A percentile compares a stretch with the other conserved stretches of the same genome.
These are phyloP conservation scores for Gentiana straminea DNA, from an alignment of 257 asterid genomes.

Conservation along the genomic window DNA sequence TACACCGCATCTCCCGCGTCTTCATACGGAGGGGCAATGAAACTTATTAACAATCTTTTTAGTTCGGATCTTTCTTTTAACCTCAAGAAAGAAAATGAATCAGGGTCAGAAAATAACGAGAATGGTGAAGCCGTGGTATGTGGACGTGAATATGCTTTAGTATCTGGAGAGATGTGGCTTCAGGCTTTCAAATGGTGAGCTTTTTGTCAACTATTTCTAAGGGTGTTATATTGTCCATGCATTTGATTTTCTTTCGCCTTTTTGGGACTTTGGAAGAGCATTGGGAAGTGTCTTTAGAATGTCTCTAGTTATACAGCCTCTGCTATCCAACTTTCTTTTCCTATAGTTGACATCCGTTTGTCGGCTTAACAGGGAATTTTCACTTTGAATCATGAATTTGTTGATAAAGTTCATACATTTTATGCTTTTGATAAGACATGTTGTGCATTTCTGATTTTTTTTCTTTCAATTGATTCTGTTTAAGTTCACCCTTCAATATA, in stretches of 20 bases:
- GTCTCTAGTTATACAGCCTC: too few species aligned
- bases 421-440: too few species aligned
- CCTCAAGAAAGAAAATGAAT: constrained; percentile 63
- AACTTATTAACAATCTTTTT: constrained; percentile 68
- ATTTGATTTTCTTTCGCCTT: background rate
- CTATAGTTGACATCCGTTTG: too few species aligned
- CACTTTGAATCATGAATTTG: too few species aligned
- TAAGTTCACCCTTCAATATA: too few species aligned
- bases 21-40: constrained; percentile 81
- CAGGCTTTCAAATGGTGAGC: constrained; percentile 74
- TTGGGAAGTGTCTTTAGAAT: too few species aligned
- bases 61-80: constrained; percentile 66
- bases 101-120: constrained; percentile 27
- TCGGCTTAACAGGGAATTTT: too few species aligned
- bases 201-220: background rate
- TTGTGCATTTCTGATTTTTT: too few species aligned
- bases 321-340: too few species aligned
- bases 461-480: too few species aligned
- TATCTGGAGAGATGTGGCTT: constrained; percentile 79
- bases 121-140: constrained; percentile 63
- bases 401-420: too few species aligned
- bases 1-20: constrained; percentile 55
- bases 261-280: background rate
- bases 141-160: constrained; percentile 80
- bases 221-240: background rate